These are phyloP conservation scores for Trichoderma sp. DNA, from an alignment of 2,329 filamentous ascomycete genomes.

Conservation along the genomic window DNA sequence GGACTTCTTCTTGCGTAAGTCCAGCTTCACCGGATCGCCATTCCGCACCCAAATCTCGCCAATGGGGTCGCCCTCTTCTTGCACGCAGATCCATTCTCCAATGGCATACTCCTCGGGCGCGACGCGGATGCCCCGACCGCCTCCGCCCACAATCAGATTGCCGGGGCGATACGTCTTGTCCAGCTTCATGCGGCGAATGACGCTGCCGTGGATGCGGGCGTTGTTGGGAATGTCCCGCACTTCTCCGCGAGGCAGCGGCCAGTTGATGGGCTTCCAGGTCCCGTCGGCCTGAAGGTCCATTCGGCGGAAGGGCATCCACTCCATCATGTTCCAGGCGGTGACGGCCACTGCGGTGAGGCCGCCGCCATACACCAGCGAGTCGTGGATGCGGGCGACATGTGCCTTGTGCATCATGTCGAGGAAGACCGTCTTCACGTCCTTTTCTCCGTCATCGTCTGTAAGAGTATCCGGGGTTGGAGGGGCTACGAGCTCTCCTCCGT, in stretches of 20 bases:
- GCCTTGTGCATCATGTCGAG: constrained; percentile 60
- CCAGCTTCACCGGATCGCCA: constrained; percentile 18
- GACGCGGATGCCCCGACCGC: constrained; percentile 65
- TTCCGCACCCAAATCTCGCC: constrained; percentile 64
- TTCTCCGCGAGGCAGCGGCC: constrained; percentile 78
- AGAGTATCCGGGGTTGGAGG: constrained; percentile 31
- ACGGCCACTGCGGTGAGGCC: constrained; percentile 60
- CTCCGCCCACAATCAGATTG: constrained; percentile 78
- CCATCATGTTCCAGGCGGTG: constrained; percentile 74
- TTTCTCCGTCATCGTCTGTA: constrained; percentile 30
- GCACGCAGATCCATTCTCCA: constrained; percentile 70
- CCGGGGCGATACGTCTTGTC: constrained; percentile 70
- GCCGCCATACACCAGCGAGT: constrained; percentile 66
- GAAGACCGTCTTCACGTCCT: constrained; percentile 45
- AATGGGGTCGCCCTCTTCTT: constrained; percentile 66
- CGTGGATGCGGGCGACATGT: constrained; percentile 62
- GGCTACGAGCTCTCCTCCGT: constrained; percentile 25
- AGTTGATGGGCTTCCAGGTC: constrained; percentile 76
- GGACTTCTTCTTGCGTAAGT: constrained; percentile 9
- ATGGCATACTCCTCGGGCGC: constrained; percentile 66
- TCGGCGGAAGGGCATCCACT: constrained; percentile 76
- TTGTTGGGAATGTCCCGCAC: constrained; percentile 72
- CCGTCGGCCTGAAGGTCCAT: constrained; percentile 76
- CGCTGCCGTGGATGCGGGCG: constrained; percentile 72
- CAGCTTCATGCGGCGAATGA: constrained; percentile 68